A percentile compares a stretch with the other conserved stretches of the same genome.
These are phyloP conservation scores for Wickerhamomyces sp. DNA, from an alignment of 1,139 yeast species.

Conservation along the genomic window DNA sequence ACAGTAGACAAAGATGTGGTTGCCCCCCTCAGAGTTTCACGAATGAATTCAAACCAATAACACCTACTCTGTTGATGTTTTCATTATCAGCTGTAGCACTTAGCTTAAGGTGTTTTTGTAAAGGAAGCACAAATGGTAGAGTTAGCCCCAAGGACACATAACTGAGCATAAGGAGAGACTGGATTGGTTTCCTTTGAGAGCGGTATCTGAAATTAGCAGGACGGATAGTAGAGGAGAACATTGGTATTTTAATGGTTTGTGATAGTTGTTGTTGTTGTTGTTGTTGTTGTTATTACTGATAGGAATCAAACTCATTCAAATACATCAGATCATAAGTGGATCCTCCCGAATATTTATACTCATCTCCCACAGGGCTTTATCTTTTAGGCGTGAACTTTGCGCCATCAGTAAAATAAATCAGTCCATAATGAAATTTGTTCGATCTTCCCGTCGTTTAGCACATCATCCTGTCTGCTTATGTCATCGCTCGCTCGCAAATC, in stretches of 20 bases:
- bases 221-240: slow-evolving; percentile 1
- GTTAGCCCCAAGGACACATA: slow-evolving; percentile 6
- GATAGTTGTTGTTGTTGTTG: no score
- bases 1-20: no score
- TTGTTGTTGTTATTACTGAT: no score
- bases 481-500: no score
- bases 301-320: neutral
- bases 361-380: neutral
- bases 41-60: slow-evolving; percentile 2
- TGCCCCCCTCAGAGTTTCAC: neutral
- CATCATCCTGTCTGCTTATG: neutral
- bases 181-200: slow-evolving; percentile 1
- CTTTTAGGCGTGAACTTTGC: neutral
- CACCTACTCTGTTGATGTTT: slow-evolving; percentile 3
- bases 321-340: neutral
- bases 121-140: slow-evolving; percentile 5
- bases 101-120: slow-evolving; percentile 4
- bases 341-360: neutral
- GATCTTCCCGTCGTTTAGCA: no score
- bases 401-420: neutral
- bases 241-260: neutral
- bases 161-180: slow-evolving; percentile 5
- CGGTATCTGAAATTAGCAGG: slow-evolving; percentile 3
- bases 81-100: neutral
- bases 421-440: neutral